These are phyloP conservation scores for Sporobolomyces pararoseus DNA, from an alignment of 768 basidiomycete genomes.

Conservation along the genomic window DNA sequence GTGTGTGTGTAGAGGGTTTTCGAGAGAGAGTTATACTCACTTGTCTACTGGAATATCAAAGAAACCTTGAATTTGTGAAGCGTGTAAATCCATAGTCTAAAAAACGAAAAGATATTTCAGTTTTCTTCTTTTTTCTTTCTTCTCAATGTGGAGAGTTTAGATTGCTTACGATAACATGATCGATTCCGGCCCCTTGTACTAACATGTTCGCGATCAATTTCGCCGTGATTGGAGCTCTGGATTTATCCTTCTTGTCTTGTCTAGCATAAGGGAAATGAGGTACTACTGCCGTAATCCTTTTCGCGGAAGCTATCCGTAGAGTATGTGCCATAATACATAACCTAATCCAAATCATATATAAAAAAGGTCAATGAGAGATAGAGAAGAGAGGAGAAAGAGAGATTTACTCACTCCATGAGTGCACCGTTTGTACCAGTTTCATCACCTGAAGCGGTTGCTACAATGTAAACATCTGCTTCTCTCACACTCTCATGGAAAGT, in stretches of 20 bases:
- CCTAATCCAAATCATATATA: background rate
- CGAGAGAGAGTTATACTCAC: conserved; percentile 55
- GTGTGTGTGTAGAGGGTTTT: too few relatives aligned
- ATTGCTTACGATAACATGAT: conserved; percentile 85
- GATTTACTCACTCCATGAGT: conserved; percentile 82
- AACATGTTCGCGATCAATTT: conserved; percentile 99
- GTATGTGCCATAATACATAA: conserved; percentile 89
- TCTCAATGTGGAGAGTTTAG: background rate
- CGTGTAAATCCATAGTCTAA: conserved; percentile 97
- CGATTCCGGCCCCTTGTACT: conserved; percentile 75
- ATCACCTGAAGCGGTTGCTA: conserved; percentile 80
- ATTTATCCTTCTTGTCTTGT: conserved; percentile 99
- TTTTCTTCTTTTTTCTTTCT: background rate
- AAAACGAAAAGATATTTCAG: background rate
- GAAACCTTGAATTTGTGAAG: conserved; percentile 98
- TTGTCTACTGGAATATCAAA: conserved; percentile 99
- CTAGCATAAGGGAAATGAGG: conserved; percentile 95
- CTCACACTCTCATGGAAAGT: conserved; percentile 81
- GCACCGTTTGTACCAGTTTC: conserved; percentile 68
- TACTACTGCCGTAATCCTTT: conserved; percentile 92
- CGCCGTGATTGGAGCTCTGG: conserved; percentile 92
- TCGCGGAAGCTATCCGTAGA: conserved; percentile 98
- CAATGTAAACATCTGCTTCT: conserved; percentile 97
- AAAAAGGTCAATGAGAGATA: too few relatives aligned
- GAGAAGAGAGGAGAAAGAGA: background rate